Conservation (phyloP, 2,329 filamentous ascomycete genomes). For the Harringtonia lauricola region DNA sequence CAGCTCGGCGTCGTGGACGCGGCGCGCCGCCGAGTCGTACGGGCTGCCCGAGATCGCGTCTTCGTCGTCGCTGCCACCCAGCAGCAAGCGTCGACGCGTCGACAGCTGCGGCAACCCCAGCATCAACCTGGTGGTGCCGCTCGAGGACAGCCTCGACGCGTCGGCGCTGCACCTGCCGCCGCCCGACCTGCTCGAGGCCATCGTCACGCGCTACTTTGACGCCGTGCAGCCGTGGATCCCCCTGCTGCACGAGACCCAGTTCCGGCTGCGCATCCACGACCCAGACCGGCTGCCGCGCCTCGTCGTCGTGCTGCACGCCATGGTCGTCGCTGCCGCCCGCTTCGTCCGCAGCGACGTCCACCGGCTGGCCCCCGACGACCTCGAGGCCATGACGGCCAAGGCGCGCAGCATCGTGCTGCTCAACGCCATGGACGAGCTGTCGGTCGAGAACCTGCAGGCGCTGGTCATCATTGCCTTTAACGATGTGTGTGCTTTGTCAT, state of each 20-base stretch:
- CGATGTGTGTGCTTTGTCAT: slow-evolving; percentile 14
- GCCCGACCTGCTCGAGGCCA: slow-evolving; percentile 12
- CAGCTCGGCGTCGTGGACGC: neutral
- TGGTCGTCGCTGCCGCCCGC: slow-evolving; percentile 16
- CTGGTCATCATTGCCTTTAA: slow-evolving; percentile 22
- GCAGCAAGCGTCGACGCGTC: slow-evolving; percentile 8
- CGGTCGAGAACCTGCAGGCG: slow-evolving; percentile 22
- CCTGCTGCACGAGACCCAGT: slow-evolving; percentile 22
- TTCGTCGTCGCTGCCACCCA: slow-evolving; percentile 1
- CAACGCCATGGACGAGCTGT: slow-evolving; percentile 19
- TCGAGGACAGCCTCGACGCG: slow-evolving; percentile 1
- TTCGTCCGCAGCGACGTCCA: slow-evolving; percentile 16
- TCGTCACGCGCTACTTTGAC: slow-evolving; percentile 20
- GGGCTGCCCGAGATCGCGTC: too few species aligned
- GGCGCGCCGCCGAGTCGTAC: neutral
- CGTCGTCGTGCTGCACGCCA: slow-evolving; percentile 21
- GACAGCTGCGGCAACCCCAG: slow-evolving; percentile 9
- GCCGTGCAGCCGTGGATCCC: slow-evolving; percentile 25
- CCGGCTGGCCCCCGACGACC: slow-evolving; percentile 6
- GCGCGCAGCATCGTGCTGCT: slow-evolving; percentile 17
- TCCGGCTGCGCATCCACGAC: slow-evolving; percentile 17
- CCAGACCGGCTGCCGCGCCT: slow-evolving; percentile 15
- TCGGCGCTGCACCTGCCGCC: slow-evolving; percentile 2
- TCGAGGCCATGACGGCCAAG: neutral
- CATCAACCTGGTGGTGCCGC: slow-evolving; percentile 2